Conservation (phyloP, 2,329 filamentous ascomycete species). For the Tympanopsis confertula region DNA sequence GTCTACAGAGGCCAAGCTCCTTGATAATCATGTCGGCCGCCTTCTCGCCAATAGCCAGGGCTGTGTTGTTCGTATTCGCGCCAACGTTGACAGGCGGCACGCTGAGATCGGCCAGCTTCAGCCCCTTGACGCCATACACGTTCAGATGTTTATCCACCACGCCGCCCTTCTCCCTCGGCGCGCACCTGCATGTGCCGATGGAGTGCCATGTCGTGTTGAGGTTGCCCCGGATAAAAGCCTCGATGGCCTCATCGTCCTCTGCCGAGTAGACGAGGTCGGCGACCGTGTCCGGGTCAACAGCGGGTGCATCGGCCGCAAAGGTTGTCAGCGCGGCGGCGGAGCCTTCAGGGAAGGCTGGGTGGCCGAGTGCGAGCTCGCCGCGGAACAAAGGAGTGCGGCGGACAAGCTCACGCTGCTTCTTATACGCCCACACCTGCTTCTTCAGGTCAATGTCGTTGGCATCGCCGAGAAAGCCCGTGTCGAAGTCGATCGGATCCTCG, state of each 20-base stretch:
- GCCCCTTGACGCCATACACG: conserved; percentile 22
- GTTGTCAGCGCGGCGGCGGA: too few relatives aligned
- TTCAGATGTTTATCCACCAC: conserved; percentile 23
- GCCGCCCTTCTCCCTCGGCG: conserved; percentile 17
- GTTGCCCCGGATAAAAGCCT: conserved; percentile 26
- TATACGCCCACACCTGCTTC: conserved; percentile 75
- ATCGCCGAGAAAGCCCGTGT: conserved; percentile 77
- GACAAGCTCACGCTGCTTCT: conserved; percentile 71
- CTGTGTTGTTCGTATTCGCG: conserved; percentile 32
- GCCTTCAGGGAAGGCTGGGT: too few relatives aligned
- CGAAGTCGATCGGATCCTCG: conserved; percentile 67
- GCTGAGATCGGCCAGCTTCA: conserved; percentile 30
- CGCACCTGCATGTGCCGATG: conserved; percentile 26
- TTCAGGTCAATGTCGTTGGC: conserved; percentile 77
- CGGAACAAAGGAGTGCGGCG: too few relatives aligned
- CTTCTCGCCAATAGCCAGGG: conserved; percentile 26
- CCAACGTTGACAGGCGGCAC: conserved; percentile 27
- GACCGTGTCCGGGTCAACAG: too few relatives aligned
- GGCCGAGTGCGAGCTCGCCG: too few relatives aligned
- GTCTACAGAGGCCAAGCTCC: conserved; percentile 24
- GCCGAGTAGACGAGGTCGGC: too few relatives aligned
- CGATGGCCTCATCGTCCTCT: conserved; percentile 18
- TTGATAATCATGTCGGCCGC: conserved; percentile 24
- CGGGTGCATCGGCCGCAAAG: too few relatives aligned
- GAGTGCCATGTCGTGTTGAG: conserved; percentile 26